Percentiles rank a stretch among this genome's conserved stretches.
Evolutionary conservation across 2,329 filamentous ascomycete species (phyloP).

Genomic region (Alternaria ethzedia): DNA sequence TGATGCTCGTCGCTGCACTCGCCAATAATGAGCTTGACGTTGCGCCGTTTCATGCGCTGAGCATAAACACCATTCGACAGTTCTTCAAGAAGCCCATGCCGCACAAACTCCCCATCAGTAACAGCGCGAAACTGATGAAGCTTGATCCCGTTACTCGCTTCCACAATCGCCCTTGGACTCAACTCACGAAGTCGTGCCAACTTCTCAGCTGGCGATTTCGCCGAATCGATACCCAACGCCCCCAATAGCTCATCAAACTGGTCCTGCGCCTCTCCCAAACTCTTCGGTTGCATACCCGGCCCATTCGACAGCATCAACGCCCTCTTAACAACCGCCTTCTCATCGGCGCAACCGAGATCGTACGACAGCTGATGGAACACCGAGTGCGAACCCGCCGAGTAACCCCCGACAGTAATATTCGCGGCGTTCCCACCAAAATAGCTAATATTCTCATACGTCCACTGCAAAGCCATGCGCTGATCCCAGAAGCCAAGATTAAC

Average conservation of each 20-base stretch:
- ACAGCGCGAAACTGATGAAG: conserved; percentile 63
- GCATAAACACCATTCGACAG: conserved; percentile 60
- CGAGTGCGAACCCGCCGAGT: conserved; percentile 64
- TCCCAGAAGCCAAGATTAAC: conserved; percentile 66
- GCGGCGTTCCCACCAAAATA: conserved; percentile 59
- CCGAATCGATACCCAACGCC: conserved; percentile 52
- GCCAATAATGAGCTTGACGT: conserved; percentile 59
- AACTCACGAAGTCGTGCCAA: conserved; percentile 53
- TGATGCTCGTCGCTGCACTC: conserved; percentile 62
- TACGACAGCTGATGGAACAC: conserved; percentile 64
- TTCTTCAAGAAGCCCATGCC: conserved; percentile 50
- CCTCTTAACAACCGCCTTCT: conserved; percentile 57
- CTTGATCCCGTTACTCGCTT: conserved; percentile 51
- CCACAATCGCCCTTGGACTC: conserved; percentile 50
- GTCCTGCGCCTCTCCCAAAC: conserved; percentile 53
- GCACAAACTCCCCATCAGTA: conserved; percentile 58
- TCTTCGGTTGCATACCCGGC: conserved; percentile 60
- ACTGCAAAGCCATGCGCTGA: conserved; percentile 62
- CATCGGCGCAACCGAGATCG: conserved; percentile 58
- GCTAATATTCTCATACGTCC: conserved; percentile 59
- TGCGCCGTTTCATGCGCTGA: conserved; percentile 51
- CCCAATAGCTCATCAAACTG: conserved; percentile 61
- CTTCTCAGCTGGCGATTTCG: conserved; percentile 52
- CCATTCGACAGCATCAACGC: conserved; percentile 63
- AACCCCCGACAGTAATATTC: conserved; percentile 62